Conservation (phyloP, 768 basidiomycete species). For the Mycena maculata region DNA sequence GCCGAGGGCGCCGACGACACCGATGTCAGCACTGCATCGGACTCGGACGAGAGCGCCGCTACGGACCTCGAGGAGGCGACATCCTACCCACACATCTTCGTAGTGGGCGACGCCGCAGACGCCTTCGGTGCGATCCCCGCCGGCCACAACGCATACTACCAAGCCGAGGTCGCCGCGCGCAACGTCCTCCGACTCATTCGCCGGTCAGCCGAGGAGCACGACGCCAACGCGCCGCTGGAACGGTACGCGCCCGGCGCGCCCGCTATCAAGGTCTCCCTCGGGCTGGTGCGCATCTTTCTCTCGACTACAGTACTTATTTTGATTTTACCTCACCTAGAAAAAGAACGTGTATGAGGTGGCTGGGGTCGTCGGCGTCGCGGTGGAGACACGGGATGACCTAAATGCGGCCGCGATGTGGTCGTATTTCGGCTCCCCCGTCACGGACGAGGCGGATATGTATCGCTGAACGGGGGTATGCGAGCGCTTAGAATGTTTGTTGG, state of each 20-base stretch:
- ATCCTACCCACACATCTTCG: constrained; percentile 68
- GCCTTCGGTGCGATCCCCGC: constrained; percentile 73
- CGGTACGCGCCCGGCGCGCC: constrained; percentile 52
- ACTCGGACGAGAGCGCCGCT: background rate
- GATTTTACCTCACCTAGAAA: constrained; percentile 41
- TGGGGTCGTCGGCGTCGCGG: constrained; percentile 56
- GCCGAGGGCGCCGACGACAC: constrained; percentile 1
- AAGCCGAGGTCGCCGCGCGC: constrained; percentile 64
- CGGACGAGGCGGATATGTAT: constrained; percentile 46
- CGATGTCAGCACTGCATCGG: too few relatives aligned
- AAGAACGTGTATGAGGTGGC: constrained; percentile 60
- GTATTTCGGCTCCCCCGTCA: constrained; percentile 51
- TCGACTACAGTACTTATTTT: too few relatives aligned
- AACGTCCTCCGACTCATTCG: constrained; percentile 63
- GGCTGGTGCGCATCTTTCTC: constrained; percentile 55
- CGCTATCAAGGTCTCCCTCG: constrained; percentile 73
- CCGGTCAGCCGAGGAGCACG: constrained; percentile 7
- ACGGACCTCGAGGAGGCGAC: constrained; percentile 35
- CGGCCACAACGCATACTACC: constrained; percentile 66
- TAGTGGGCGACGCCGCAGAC: constrained; percentile 71
- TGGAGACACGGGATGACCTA: constrained; percentile 60
- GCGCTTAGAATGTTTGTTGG: too few relatives aligned
- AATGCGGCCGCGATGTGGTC: constrained; percentile 61
- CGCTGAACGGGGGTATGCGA: background rate
- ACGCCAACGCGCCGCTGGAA: constrained; percentile 48